Conservation (phyloP, 1,284 basidiomycete species). For the Apiotrichum montevideense region DNA sequence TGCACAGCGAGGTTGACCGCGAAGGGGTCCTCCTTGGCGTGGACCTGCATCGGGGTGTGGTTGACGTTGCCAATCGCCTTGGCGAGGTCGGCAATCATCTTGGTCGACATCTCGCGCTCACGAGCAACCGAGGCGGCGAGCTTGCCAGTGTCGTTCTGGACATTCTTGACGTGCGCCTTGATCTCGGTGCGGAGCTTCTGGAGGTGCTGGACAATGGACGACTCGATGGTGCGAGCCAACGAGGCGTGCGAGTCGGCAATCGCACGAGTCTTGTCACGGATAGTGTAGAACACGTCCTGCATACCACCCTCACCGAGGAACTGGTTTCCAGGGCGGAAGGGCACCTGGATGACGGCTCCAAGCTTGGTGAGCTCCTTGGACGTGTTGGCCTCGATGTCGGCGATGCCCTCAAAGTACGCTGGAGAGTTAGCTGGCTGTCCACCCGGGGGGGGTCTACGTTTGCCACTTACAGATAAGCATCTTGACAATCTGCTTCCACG, state of each 20-base stretch:
- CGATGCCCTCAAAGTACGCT: slow-evolving; percentile 66
- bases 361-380: slow-evolving; percentile 92
- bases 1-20: slow-evolving; percentile 69
- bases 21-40: slow-evolving; percentile 79
- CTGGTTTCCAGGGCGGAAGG: slow-evolving; percentile 91
- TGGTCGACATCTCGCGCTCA: slow-evolving; percentile 85
- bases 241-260: slow-evolving; percentile 97
- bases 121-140: slow-evolving; percentile 88
- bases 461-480: slow-evolving; percentile 64
- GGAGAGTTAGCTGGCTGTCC: background rate
- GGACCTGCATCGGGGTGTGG: slow-evolving; percentile 87
- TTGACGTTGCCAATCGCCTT: slow-evolving; percentile 84
- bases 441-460: no score
- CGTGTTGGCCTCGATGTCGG: slow-evolving; percentile 91
- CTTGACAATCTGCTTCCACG: slow-evolving; percentile 74
- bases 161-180: slow-evolving; percentile 95
- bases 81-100: slow-evolving; percentile 79
- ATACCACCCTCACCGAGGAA: slow-evolving; percentile 89
- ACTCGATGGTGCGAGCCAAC: slow-evolving; percentile 91
- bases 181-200: slow-evolving; percentile 91
- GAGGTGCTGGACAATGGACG: slow-evolving; percentile 94
- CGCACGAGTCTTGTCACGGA: slow-evolving; percentile 86
- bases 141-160: slow-evolving; percentile 97
- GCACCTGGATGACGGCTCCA: slow-evolving; percentile 95
- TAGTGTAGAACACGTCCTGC: slow-evolving; percentile 88